Base-by-base conservation (phyloP, 805 yeast species). In the Lipomyces kockii region DNA sequence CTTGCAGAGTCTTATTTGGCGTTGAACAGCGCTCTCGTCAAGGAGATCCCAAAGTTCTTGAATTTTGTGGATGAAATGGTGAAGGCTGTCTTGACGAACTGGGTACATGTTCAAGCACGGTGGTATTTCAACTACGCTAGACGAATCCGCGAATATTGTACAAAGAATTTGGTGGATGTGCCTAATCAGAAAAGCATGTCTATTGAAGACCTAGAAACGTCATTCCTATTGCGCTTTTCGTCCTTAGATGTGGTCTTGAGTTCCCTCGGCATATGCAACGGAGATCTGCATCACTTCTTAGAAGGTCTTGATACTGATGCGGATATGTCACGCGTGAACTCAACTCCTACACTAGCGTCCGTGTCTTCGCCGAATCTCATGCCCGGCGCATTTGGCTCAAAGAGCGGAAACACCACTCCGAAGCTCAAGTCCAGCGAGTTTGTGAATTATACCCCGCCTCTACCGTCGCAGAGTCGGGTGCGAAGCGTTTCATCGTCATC, bases 11-110 rank as follows among this genome's bases (percentile, higher is more conserved):
- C 58, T 3, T 68, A 62, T 55, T 14, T 61, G n/a, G 56, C 51
- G 34, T 14, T 66, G 14, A 68, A 68, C 22, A 53, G 46, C 20
- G 17, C 43, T 6, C 59, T 68, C 2, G 61, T 66, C 35, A 14
- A 17, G 9, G 69, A 68, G 56, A 53, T 68, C 25, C 69, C 71
- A 7, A n/a, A 32, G 43, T 66, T 68, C 17, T 37, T 65, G 37
- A 55, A 51, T 12, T 14, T 34, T 9, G 71, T 59, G 2, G 60
- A 64, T 49, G 37, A 43, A 14, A 58, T 66, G 62, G 67, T 68
- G 12, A 32, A 20, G 4, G 67, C 71, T 12, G 67, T 64, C 12
- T 27, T 46, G 12, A 17, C 56, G 22, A 63, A 62, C 54, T 68
- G 67, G 67, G 52, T 68, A 8, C 64, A 66, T 27, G 25, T 68